These are phyloP conservation scores for Aspergillus pseudoglaucus DNA, from an alignment of 2,329 filamentous ascomycete species.

Conservation along the genomic window DNA sequence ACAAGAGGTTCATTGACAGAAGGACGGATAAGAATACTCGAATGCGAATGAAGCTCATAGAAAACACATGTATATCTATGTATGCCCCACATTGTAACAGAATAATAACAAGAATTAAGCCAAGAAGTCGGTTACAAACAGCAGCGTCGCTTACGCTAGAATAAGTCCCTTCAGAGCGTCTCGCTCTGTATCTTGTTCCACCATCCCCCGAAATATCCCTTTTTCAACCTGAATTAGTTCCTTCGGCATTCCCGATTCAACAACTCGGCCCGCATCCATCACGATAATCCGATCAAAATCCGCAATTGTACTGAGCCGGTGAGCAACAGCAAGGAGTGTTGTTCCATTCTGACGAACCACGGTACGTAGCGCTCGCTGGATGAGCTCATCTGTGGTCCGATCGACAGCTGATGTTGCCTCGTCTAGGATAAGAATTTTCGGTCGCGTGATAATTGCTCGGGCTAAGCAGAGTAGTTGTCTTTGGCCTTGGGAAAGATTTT, in stretches of 20 bases:
- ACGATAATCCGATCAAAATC: conserved; percentile 70
- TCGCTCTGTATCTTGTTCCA: conserved; percentile 22
- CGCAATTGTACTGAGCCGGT: conserved; percentile 66
- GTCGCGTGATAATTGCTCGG: conserved; percentile 63
- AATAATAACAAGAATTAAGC: no score
- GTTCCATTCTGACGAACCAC: conserved; percentile 53
- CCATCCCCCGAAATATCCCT: conserved; percentile 55
- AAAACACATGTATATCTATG: no score
- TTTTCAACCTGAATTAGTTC: conserved; percentile 51
- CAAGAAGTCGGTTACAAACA: no score
- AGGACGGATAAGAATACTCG: not conserved
- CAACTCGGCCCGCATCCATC: conserved; percentile 58
- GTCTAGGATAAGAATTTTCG: conserved; percentile 71
- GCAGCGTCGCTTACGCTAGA: no score
- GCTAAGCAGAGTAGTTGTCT: conserved; percentile 70
- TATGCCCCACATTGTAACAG: no score
- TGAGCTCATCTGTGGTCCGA: conserved; percentile 66
- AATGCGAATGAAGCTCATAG: no score
- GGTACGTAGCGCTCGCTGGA: conserved; percentile 65
- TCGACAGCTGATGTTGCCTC: conserved; percentile 73
- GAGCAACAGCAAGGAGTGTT: conserved; percentile 67
- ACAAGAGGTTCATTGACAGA: not conserved
- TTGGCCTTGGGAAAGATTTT: conserved; percentile 70
- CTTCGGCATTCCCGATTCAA: conserved; percentile 60
- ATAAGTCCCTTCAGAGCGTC: not conserved